phyloP scores from a whole-genome alignment of 108 stramenopile genomes.

The Aureococcus anophagefferens region DNA sequence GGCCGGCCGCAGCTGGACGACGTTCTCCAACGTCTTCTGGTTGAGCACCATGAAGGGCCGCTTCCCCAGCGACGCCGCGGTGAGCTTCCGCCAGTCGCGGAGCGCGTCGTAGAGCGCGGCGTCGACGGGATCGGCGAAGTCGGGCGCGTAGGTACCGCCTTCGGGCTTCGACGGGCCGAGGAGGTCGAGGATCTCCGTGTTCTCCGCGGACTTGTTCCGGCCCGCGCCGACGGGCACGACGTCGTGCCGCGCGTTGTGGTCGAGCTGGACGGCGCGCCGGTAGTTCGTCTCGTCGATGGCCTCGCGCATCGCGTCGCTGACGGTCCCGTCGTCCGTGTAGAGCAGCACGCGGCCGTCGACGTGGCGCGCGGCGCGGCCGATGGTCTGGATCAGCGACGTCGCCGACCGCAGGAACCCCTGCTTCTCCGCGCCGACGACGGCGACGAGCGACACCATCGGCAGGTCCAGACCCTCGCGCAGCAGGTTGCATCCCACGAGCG shows the following conservation, averaged over 20 bases:
- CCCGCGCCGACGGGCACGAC: conserved; percentile 4
- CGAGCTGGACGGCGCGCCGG: conserved; percentile 41
- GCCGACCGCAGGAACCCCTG: conserved; percentile 66
- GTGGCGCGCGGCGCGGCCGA: conserved; percentile 65
- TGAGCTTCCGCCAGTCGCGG: background rate
- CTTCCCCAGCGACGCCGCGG: background rate
- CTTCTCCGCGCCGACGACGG: conserved; percentile 61
- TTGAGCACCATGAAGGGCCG: background rate
- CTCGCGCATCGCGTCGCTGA: conserved; percentile 54
- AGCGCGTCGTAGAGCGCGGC: background rate
- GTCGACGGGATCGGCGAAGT: too few species aligned
- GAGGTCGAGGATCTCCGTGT: too few species aligned
- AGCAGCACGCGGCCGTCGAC: conserved; percentile 51
- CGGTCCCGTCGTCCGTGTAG: conserved; percentile 42
- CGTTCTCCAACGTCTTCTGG: background rate
- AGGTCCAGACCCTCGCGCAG: conserved; percentile 66
- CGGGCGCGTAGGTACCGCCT: too few species aligned
- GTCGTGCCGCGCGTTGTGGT: conserved; percentile 38
- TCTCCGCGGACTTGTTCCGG: too few species aligned
- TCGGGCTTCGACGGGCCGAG: too few species aligned
- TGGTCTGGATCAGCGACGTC: conserved; percentile 58
- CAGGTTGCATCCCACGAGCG: conserved; percentile 66
- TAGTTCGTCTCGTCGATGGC: conserved; percentile 49
- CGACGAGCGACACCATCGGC: conserved; percentile 67
- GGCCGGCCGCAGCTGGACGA: background rate